phyloP scores from a whole-genome alignment of 805 yeast genomes.

The Limtongia smithiae region DNA sequence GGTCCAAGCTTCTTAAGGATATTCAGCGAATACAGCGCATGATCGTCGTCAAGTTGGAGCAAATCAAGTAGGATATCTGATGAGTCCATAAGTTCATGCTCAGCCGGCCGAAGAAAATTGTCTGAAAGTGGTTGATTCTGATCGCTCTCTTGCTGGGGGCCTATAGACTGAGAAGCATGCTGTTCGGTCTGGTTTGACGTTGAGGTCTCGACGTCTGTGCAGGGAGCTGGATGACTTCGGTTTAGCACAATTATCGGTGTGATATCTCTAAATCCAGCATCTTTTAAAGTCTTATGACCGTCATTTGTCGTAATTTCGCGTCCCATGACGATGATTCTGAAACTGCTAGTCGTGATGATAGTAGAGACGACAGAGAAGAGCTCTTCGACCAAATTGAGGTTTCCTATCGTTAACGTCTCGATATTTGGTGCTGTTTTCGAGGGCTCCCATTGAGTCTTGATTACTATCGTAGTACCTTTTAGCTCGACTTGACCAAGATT shows the following conservation, averaged over 20 bases:
- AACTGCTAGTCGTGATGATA: slow-evolving; percentile 2
- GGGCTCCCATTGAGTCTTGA: slow-evolving; percentile 13
- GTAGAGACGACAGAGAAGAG: slow-evolving; percentile 1
- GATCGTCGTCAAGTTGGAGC: slow-evolving; percentile 13
- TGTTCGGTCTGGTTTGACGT: background rate
- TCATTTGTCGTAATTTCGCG: slow-evolving; percentile 7
- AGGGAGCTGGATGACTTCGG: too few relatives aligned
- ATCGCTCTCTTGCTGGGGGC: too few relatives aligned
- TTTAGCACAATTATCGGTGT: slow-evolving; percentile 18
- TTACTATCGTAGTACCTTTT: slow-evolving; percentile 4
- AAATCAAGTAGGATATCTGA: slow-evolving; percentile 6
- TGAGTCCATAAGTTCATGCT: slow-evolving; percentile 5
- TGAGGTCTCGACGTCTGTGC: background rate
- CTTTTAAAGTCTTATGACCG: slow-evolving; percentile 2
- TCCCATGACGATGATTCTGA: slow-evolving; percentile 19
- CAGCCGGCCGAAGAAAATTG: slow-evolving; percentile 4
- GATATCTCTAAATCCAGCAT: slow-evolving; percentile 15
- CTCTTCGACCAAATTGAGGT: slow-evolving; percentile 6
- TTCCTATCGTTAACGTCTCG: slow-evolving; percentile 4
- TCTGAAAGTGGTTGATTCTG: too few relatives aligned
- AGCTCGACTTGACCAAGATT: background rate
- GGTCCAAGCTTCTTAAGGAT: slow-evolving; percentile 11
- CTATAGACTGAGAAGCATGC: too few relatives aligned
- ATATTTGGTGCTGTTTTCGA: background rate
- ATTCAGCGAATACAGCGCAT: slow-evolving; percentile 7